Percentiles rank a stretch among this genome's conserved stretches.
Conservation (phyloP, 139 green algal species). For the Chlamydomonas applanata region DNA sequence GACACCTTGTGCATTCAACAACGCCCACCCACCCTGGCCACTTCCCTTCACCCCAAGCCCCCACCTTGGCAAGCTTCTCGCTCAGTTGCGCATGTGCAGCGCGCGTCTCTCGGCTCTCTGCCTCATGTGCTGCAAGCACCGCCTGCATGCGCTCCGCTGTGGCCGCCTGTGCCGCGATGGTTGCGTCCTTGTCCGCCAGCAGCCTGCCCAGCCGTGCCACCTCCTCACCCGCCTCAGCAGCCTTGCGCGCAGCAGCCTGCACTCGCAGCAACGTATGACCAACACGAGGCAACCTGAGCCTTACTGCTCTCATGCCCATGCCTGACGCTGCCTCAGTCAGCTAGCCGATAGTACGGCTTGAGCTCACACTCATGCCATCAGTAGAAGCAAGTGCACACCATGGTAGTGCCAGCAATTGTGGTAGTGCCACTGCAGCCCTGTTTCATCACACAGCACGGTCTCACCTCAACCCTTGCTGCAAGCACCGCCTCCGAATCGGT, state of each 20-base stretch:
- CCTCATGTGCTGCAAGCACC: background rate
- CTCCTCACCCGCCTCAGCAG: background rate
- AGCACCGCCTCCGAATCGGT: background rate
- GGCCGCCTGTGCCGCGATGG: background rate
- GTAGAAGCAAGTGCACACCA: too few relatives aligned
- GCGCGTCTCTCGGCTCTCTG: background rate
- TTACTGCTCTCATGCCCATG: too few relatives aligned
- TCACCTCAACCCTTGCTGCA: background rate
- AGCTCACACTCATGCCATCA: too few relatives aligned
- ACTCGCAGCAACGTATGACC: too few relatives aligned
- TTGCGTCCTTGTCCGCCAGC: background rate
- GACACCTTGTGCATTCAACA: too few relatives aligned
- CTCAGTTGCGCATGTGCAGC: background rate
- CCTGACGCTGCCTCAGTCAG: too few relatives aligned
- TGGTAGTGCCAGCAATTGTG: too few relatives aligned
- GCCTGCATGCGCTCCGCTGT: background rate
- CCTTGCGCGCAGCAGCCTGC: background rate
- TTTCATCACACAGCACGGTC: too few relatives aligned
- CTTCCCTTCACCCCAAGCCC: background rate
- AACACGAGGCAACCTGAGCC: too few relatives aligned
- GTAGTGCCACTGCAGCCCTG: too few relatives aligned
- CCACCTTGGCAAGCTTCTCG: background rate
- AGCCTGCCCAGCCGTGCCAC: background rate
- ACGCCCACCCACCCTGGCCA: too few relatives aligned
- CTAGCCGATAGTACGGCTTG: too few relatives aligned